These are phyloP conservation scores for Leccinum insolens DNA, from an alignment of 1,284 basidiomycete species.

Conservation along the genomic window DNA sequence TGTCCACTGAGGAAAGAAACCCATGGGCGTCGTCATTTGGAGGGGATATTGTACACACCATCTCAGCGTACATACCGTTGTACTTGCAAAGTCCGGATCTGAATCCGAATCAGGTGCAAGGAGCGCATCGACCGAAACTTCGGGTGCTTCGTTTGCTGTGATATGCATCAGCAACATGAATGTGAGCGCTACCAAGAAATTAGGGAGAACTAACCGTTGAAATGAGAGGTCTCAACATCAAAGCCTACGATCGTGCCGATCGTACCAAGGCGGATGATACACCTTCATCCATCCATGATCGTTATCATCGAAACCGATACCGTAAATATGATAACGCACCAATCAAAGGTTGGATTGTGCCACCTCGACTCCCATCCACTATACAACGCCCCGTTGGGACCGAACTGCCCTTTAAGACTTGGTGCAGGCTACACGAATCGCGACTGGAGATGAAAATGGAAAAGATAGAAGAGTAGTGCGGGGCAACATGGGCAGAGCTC, in stretches of 20 bases:
- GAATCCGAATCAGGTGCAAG: conserved; percentile 45
- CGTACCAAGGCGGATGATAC: conserved; percentile 88
- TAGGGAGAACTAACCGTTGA: conserved; percentile 65
- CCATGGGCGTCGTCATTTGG: neutral
- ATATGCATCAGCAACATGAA: neutral
- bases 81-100: conserved; percentile 48
- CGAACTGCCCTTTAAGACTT: conserved; percentile 91
- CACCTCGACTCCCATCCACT: conserved; percentile 94
- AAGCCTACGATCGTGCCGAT: conserved; percentile 82
- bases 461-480: neutral
- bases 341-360: conserved; percentile 89
- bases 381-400: conserved; percentile 92
- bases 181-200: neutral
- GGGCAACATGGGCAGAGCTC: conserved; percentile 22
- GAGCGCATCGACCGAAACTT: conserved; percentile 74
- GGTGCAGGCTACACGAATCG: conserved; percentile 61
- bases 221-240: conserved; percentile 95
- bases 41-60: neutral
- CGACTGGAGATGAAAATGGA: neutral
- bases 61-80: conserved; percentile 46
- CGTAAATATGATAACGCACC: conserved; percentile 50
- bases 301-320: neutral
- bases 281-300: conserved; percentile 52
- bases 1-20: conserved; percentile 63
- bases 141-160: conserved; percentile 87